Base-by-base conservation (phyloP, 768 basidiomycete species). In the Russula lepida region DNA sequence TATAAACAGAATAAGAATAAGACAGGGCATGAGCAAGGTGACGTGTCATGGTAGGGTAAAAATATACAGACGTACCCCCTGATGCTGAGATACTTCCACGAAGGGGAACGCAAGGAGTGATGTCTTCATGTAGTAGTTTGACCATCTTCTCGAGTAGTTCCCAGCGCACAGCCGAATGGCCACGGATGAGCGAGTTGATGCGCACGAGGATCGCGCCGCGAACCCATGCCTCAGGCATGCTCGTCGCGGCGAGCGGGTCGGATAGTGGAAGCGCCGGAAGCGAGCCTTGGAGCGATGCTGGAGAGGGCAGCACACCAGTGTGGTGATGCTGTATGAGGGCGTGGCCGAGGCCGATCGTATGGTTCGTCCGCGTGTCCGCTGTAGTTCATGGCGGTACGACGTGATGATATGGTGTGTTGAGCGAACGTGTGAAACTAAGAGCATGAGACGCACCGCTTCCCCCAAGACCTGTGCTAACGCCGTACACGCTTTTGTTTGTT, bases 151-250 rank as follows among this genome's bases (percentile, higher is more conserved):
- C 79, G 62, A 94, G 81, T 51, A 94, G 80, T 62, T 86, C 83
- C 81, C 85, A 85, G 33, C 91, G 82, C 17, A 95, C 84, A 46
- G 88, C 92, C 17, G 89, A 92, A 73, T 94, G 92, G 0, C 91
- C 92, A 6, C 92, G 86, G 56, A 92, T 83, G 47, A 95, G 82
- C 7, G 89, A 92, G 73, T 94, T 95, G 79, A 89, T 87, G 65
- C 92, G 88, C 65, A 95, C 79, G 15, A 91, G 72, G 69, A 94
- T 91, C 3, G 92, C 89, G n/a, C 87, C 92, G 59, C 92, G 85
- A 33, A 92, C 90, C 88, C 92, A 92, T 2, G 88, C 75, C 61
- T 88, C 85, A 3, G 92, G 91, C 89, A 94, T 92, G 59, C 80
- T 83, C 37, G 80, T 80, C 13, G 83, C 78, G 9, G 79, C 73